phyloP scores from a whole-genome alignment of 352 stramenopile genomes.

The Phytophthora uliginosa region DNA sequence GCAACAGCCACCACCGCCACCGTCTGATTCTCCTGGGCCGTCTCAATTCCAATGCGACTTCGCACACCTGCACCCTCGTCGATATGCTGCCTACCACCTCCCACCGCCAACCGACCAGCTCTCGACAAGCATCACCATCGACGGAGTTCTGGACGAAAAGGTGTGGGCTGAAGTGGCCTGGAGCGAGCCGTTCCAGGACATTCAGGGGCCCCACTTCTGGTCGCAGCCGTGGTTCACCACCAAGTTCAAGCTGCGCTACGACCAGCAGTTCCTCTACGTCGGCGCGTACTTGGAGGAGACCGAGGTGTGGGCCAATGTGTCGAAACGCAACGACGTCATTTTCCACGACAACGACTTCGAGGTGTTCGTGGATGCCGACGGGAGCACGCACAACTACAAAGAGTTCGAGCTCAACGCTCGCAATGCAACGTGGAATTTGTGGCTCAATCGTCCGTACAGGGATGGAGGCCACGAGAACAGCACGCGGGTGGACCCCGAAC shows the following conservation, averaged over 20 bases:
- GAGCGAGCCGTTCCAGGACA: constrained; percentile 76
- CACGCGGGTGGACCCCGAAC: constrained; percentile 67
- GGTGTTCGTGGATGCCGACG: constrained; percentile 89
- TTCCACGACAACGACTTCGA: constrained; percentile 95
- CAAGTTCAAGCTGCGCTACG: constrained; percentile 80
- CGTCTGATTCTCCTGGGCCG: constrained; percentile 7
- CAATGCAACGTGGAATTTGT: constrained; percentile 92
- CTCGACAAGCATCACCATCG: constrained; percentile 42
- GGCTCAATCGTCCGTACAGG: constrained; percentile 88
- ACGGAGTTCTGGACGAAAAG: constrained; percentile 68
- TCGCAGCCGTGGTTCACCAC: constrained; percentile 81
- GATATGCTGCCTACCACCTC: constrained; percentile 50
- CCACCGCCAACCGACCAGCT: constrained; percentile 18
- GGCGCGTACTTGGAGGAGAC: constrained; percentile 75
- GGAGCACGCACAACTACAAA: constrained; percentile 90
- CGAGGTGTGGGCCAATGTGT: constrained; percentile 76
- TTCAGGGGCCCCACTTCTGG: constrained; percentile 62
- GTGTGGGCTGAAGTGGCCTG: constrained; percentile 67
- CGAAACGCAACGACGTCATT: constrained; percentile 70
- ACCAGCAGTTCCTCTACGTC: constrained; percentile 80
- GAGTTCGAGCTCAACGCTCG: constrained; percentile 92
- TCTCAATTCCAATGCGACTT: constrained; percentile 35
- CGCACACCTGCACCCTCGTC: constrained; percentile 40
- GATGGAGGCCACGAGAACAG: constrained; percentile 88
- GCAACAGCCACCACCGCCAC: constrained; percentile 9